A percentile compares a stretch with the other conserved stretches of the same genome.
Evolutionary conservation across 148 eudicot genomes (phyloP).

Genomic region (Silene latifolia): DNA sequence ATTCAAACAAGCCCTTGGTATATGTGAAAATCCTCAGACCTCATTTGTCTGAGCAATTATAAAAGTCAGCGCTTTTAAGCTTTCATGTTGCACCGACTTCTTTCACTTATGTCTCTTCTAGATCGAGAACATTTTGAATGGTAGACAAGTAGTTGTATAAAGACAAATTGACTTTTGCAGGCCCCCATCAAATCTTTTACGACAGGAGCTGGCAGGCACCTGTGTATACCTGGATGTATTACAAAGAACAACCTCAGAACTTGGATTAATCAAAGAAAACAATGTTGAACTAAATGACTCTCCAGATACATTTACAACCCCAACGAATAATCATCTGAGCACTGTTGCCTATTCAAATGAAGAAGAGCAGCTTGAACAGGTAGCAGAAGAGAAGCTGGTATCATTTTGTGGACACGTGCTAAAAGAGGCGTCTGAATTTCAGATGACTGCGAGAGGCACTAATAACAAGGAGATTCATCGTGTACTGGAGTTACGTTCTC

Average conservation of each 20-base stretch:
- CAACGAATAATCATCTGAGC: background rate
- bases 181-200: conserved; percentile 86
- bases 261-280: conserved; percentile 30
- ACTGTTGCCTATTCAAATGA: background rate
- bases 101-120: background rate
- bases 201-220: conserved; percentile 88
- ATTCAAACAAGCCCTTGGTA: too few relatives aligned
- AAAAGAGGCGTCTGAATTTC: conserved; percentile 94
- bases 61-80: too few relatives aligned
- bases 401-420: conserved; percentile 86
- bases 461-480: conserved; percentile 84
- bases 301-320: conserved; percentile 27
- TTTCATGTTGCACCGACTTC: background rate
- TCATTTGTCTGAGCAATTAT: too few relatives aligned
- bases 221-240: conserved; percentile 82
- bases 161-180: conserved; percentile 42
- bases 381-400: conserved; percentile 86
- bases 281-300: conserved; percentile 13
- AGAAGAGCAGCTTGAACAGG: conserved; percentile 55
- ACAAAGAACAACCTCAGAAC: conserved; percentile 72
- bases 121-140: background rate
- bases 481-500: conserved; percentile 90
- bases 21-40: too few relatives aligned
- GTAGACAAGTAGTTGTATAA: conserved; percentile 3
- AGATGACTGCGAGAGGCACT: conserved; percentile 63